A percentile compares a stretch with the other conserved stretches of the same genome.
These are phyloP conservation scores for Mallotus repandus DNA, from an alignment of 441 rosid genomes.

Conservation along the genomic window DNA sequence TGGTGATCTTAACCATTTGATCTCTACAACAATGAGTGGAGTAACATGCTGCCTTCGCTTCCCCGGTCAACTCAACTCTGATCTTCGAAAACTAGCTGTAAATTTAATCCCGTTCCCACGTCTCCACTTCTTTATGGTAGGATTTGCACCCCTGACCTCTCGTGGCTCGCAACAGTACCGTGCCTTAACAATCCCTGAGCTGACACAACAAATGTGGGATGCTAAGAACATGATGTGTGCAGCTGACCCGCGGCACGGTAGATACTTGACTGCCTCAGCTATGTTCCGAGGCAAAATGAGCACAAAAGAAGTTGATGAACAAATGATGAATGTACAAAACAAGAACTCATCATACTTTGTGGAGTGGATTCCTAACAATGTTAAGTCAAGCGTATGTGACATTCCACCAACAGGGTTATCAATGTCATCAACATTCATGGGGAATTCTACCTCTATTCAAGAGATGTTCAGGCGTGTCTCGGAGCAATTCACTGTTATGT, in stretches of 20 bases:
- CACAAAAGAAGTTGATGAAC: constrained; percentile 50
- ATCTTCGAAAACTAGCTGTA: constrained; percentile 49
- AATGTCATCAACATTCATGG: constrained; percentile 50
- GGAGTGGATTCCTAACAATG: constrained; percentile 53
- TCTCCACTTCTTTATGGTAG: constrained; percentile 57
- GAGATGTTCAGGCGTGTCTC: constrained; percentile 52
- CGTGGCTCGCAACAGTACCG: constrained; percentile 50
- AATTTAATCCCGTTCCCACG: constrained; percentile 54
- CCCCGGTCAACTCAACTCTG: constrained; percentile 54
- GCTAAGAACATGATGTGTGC: constrained; percentile 53
- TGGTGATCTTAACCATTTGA: constrained; percentile 54
- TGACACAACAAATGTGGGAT: constrained; percentile 57
- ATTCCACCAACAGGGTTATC: constrained; percentile 47
- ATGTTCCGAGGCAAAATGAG: constrained; percentile 51
- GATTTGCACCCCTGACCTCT: constrained; percentile 51
- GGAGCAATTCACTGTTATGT: constrained; percentile 53
- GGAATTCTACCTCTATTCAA: constrained; percentile 48
- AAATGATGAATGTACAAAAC: constrained; percentile 50
- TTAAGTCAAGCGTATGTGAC: constrained; percentile 52
- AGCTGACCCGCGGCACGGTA: constrained; percentile 45
- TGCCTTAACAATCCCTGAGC: constrained; percentile 50
- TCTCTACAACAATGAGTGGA: constrained; percentile 56
- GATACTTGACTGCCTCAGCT: constrained; percentile 49
- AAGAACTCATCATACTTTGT: constrained; percentile 55
- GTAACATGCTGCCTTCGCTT: constrained; percentile 59